These are phyloP conservation scores for Sechiopsis laciniata DNA, from an alignment of 306 rosid species.

Conservation along the genomic window DNA sequence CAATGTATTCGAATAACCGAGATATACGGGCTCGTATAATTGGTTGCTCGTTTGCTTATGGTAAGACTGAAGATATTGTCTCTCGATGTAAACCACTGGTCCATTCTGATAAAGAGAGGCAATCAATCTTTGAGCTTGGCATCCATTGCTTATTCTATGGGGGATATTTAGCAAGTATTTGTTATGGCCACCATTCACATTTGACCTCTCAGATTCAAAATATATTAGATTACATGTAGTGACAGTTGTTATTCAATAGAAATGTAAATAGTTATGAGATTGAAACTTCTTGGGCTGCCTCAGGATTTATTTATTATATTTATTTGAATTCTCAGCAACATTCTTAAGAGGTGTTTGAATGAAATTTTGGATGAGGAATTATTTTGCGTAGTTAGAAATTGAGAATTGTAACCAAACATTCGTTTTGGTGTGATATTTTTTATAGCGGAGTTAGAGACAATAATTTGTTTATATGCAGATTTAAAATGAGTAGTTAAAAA, in stretches of 20 bases:
- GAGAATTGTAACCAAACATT: no score
- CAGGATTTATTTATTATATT: no score
- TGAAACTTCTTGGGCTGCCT: background rate
- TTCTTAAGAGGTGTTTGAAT: no score
- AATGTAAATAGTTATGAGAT: background rate
- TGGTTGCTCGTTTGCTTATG: background rate
- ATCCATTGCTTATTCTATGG: constrained; percentile 60
- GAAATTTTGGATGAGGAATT: no score
- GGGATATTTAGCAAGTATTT: constrained; percentile 45
- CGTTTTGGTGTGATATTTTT: no score
- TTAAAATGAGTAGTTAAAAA: no score
- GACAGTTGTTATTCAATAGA: background rate
- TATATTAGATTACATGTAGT: constrained; percentile 26
- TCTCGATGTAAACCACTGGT: constrained; percentile 20
- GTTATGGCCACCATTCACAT: constrained; percentile 44
- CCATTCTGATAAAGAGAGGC: constrained; percentile 23
- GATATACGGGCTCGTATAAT: constrained; percentile 19
- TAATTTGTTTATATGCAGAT: no score
- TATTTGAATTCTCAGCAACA: no score
- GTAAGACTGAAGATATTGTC: constrained; percentile 20
- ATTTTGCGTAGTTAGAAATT: no score
- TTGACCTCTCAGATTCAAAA: constrained; percentile 31
- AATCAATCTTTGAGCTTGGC: constrained; percentile 39
- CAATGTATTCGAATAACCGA: background rate
- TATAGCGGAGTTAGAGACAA: no score